Conservation (phyloP, 2,329 filamentous ascomycete genomes). For the Pseudocercospora pini-densiflorae region DNA sequence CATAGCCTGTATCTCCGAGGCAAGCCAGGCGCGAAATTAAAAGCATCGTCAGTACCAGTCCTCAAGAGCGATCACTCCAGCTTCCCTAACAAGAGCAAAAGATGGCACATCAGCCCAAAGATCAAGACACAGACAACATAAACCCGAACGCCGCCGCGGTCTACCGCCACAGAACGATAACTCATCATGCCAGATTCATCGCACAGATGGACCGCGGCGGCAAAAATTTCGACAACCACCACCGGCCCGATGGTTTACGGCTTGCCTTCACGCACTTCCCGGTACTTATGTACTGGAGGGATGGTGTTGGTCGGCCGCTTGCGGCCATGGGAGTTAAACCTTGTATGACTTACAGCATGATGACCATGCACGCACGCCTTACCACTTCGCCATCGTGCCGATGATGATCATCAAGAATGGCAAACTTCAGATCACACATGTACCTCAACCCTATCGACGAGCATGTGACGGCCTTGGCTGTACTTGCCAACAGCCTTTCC, state of each 20-base stretch:
- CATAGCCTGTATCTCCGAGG: too few species aligned
- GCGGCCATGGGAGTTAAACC: background rate
- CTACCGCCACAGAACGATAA: background rate
- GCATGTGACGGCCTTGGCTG: background rate
- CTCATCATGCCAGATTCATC: background rate
- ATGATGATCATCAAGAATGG: background rate
- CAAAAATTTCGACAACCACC: background rate
- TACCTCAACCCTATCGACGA: background rate
- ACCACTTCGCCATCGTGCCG: background rate
- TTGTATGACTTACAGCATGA: background rate
- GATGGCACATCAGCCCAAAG: background rate
- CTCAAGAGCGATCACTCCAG: background rate
- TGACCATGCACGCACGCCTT: background rate
- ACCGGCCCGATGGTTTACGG: background rate
- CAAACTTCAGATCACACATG: background rate
- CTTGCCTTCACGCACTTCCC: background rate
- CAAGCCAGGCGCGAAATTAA: background rate
- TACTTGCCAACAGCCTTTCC: background rate
- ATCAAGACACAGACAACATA: background rate
- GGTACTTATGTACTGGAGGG: constrained; percentile 2
- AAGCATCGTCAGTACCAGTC: background rate
- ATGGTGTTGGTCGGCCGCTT: background rate
- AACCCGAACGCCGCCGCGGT: background rate
- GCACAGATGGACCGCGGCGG: background rate
- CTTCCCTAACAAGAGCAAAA: background rate